A percentile compares a stretch with the other conserved stretches of the same genome.
Evolutionary conservation across 73 alveolate species (phyloP).

Genomic region (Tetrahymena borealis): DNA sequence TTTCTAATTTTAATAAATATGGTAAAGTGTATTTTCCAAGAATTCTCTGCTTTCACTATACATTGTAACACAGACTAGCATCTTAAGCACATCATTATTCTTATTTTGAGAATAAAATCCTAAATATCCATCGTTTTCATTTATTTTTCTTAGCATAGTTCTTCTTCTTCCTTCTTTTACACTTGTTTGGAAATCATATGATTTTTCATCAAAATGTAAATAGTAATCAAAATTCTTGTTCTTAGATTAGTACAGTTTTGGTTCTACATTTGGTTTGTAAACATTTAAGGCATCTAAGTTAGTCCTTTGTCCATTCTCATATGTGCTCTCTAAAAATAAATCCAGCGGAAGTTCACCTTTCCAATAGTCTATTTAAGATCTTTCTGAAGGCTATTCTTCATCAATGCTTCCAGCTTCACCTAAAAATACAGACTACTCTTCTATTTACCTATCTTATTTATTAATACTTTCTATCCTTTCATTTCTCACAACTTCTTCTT

Average conservation of each 20-base stretch:
- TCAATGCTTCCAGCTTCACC: neutral
- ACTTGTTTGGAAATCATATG: neutral
- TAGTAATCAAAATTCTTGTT: neutral
- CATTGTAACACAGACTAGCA: neutral
- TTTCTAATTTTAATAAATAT: neutral
- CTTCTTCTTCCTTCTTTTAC: neutral
- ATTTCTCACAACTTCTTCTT: neutral
- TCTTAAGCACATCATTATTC: neutral
- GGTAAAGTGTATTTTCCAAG: neutral
- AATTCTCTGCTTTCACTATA: neutral
- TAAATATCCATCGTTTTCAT: neutral
- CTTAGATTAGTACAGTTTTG: neutral
- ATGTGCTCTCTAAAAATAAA: neutral
- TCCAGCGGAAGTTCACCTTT: neutral
- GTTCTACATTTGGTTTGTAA: neutral
- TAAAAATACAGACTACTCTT: neutral
- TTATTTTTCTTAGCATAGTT: neutral
- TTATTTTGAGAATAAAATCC: neutral
- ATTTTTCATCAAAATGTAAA: neutral
- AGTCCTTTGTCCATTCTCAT: neutral
- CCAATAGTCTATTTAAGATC: neutral
- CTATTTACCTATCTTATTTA: neutral
- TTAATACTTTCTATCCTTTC: neutral
- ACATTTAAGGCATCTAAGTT: neutral
- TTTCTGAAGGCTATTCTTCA: neutral